Conservation (phyloP, 2,329 filamentous ascomycete species). For the Aspergillus glaucus region DNA sequence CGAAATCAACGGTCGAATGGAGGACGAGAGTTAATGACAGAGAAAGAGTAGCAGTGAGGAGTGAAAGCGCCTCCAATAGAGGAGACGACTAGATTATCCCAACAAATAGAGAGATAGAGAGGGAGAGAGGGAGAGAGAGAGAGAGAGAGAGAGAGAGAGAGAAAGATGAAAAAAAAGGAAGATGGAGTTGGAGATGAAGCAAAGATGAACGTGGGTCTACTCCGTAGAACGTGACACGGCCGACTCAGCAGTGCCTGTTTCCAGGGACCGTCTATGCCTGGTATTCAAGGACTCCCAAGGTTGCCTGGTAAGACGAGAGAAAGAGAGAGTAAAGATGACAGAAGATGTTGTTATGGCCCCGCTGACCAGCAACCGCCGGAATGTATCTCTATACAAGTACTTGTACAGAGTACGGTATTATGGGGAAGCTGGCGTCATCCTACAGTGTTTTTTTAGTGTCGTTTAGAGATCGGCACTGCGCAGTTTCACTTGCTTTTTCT, state of each 20-base stretch:
- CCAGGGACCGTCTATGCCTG: background rate
- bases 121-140: constrained; percentile 1
- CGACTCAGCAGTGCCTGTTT: background rate
- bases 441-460: background rate
- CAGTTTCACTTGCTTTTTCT: too few relatives aligned
- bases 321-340: background rate
- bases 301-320: background rate
- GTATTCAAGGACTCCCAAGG: background rate
- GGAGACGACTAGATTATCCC: too few relatives aligned
- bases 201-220: constrained; percentile 10
- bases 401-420: background rate
- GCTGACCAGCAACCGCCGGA: background rate
- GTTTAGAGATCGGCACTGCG: too few relatives aligned
- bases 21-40: constrained; percentile 1
- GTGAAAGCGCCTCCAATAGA: background rate
- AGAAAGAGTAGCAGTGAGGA: constrained; percentile 5
- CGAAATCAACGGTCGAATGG: constrained; percentile 8
- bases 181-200: constrained; percentile 9
- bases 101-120: background rate
- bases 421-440: background rate
- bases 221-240: background rate
- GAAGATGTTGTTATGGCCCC: background rate
- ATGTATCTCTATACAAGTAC: background rate
- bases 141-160: constrained; percentile 2
- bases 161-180: constrained; percentile 1